Conservation (phyloP, 345 rosid species). For the Capsella bursapastoris region DNA sequence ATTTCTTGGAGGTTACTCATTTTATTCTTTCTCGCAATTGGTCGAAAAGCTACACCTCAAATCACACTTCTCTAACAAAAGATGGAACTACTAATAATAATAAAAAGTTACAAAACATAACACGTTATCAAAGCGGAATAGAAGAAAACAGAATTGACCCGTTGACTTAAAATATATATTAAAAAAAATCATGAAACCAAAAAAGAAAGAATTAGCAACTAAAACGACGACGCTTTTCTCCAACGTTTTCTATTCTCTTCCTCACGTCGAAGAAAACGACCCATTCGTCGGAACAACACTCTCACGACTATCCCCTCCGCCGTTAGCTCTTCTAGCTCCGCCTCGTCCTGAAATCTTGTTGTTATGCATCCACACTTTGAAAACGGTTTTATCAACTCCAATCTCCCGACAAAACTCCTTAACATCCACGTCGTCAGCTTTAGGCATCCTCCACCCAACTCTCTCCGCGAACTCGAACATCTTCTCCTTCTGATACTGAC, state of each 20-base stretch:
- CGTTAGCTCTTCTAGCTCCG: constrained; percentile 24
- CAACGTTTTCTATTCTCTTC: background rate
- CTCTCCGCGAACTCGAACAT: constrained; percentile 78
- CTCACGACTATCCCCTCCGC: constrained; percentile 25
- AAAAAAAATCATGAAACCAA: background rate
- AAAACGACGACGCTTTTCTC: constrained; percentile 11
- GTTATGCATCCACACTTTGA: constrained; percentile 99
- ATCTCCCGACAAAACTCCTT: constrained; percentile 68
- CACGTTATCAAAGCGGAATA: constrained; percentile 13
- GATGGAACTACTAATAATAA: background rate
- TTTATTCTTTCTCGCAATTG: constrained; percentile 11
- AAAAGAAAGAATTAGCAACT: constrained; percentile 21
- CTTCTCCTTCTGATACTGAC: constrained; percentile 66
- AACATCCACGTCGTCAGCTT: constrained; percentile 60
- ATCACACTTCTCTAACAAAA: constrained; percentile 13
- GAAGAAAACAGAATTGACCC: constrained; percentile 16
- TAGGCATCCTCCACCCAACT: constrained; percentile 90
- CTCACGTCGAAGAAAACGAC: constrained; percentile 32
- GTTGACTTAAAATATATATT: constrained; percentile 25
- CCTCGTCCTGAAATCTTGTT: constrained; percentile 73
- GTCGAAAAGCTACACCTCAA: constrained; percentile 14
- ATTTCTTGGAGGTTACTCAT: constrained; percentile 6
- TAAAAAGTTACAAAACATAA: background rate
- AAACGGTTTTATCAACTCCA: constrained; percentile 68
- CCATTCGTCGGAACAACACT: constrained; percentile 31